phyloP scores from a whole-genome alignment of 768 basidiomycete genomes.

The Serpula lacrymans region DNA sequence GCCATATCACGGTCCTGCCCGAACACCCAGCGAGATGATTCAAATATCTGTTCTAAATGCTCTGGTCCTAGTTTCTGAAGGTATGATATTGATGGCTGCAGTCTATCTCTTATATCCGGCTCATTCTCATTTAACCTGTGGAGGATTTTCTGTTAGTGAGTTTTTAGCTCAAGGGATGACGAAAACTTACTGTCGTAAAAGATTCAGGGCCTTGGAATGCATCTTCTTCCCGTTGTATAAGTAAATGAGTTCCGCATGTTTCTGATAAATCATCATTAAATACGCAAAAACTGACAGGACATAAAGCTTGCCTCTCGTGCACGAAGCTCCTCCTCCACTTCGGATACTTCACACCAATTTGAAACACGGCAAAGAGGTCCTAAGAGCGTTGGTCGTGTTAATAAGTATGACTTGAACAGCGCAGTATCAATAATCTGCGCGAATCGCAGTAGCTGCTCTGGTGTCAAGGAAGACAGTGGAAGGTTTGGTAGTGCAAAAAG shows the following conservation, averaged over 20 bases:
- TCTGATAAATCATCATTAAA: constrained; percentile 42
- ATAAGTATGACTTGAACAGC: constrained; percentile 87
- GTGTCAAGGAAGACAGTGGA: constrained; percentile 66
- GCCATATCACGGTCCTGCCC: constrained; percentile 68
- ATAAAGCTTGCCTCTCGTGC: constrained; percentile 63
- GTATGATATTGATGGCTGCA: constrained; percentile 82
- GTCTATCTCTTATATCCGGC: constrained; percentile 71
- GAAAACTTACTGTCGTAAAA: constrained; percentile 75
- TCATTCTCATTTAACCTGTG: constrained; percentile 78
- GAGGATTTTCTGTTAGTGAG: not conserved
- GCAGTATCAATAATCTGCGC: constrained; percentile 96
- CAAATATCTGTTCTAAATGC: constrained; percentile 77
- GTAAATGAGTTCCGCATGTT: constrained; percentile 87
- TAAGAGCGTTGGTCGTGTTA: constrained; percentile 75
- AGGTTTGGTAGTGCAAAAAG: constrained; percentile 77
- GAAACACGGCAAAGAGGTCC: constrained; percentile 85
- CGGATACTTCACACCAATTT: constrained; percentile 97
- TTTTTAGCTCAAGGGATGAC: not conserved
- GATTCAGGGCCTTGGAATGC: constrained; percentile 82
- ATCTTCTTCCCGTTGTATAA: constrained; percentile 94
- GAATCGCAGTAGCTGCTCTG: constrained; percentile 82
- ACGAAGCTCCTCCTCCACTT: constrained; percentile 85
- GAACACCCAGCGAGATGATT: constrained; percentile 83
- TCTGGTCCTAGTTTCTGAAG: constrained; percentile 87
- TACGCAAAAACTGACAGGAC: not conserved